Evolutionary conservation across 2,329 filamentous ascomycete genomes (phyloP).

Genomic region (Parastagonospora avenae): DNA sequence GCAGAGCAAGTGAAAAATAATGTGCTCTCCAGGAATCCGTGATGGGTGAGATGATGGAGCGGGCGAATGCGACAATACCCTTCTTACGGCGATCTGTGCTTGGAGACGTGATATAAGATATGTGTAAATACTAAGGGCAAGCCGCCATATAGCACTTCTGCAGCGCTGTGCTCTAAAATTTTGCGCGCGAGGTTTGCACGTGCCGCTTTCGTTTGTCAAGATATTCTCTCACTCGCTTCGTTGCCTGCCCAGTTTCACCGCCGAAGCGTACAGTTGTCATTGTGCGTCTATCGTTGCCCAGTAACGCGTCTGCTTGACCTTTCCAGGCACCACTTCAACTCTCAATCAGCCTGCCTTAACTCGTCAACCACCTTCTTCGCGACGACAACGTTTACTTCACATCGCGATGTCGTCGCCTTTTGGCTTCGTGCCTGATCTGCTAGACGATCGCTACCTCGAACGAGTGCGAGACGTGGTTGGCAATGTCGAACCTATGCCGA

Average conservation of each 20-base stretch:
- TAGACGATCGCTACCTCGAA: conserved; percentile 38
- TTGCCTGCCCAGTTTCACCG: too few relatives aligned
- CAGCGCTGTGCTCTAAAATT: background rate
- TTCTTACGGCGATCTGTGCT: conserved; percentile 18
- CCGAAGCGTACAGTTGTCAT: too few relatives aligned
- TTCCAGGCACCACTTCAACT: background rate
- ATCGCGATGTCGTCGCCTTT: conserved; percentile 33
- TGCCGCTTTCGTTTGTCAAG: background rate
- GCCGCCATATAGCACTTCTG: background rate
- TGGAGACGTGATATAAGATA: conserved; percentile 3
- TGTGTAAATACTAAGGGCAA: conserved; percentile 8
- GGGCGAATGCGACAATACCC: conserved; percentile 21
- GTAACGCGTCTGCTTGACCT: too few relatives aligned
- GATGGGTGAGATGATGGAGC: conserved; percentile 1
- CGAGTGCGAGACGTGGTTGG: conserved; percentile 36
- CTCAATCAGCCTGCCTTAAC: background rate
- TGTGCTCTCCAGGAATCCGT: background rate
- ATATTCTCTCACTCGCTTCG: background rate
- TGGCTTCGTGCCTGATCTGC: conserved; percentile 36
- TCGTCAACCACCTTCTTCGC: background rate
- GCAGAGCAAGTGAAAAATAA: conserved; percentile 28
- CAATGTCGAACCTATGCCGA: conserved; percentile 36
- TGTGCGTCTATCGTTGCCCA: too few relatives aligned
- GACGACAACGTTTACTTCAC: background rate
- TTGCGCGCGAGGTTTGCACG: background rate